These are phyloP conservation scores for Aureobasidium subglaciale DNA, from an alignment of 2,329 filamentous ascomycete genomes.

Conservation along the genomic window DNA sequence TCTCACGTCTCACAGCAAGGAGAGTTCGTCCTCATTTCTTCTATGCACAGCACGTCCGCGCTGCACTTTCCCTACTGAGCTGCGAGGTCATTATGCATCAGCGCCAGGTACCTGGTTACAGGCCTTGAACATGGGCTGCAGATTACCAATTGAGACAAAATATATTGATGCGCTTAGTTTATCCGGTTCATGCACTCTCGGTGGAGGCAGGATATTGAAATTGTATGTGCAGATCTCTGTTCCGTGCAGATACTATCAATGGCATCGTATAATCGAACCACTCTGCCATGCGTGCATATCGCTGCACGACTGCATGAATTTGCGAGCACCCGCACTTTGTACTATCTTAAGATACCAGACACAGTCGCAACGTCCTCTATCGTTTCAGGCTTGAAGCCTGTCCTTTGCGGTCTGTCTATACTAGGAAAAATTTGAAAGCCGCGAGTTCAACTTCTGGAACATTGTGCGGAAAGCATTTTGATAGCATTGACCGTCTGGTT, in stretches of 20 bases:
- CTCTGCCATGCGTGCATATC: background rate
- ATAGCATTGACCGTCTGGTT: background rate
- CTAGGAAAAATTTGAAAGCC: background rate
- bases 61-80: background rate
- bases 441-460: background rate
- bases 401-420: background rate
- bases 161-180: background rate
- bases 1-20: background rate
- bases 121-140: background rate
- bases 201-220: background rate
- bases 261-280: background rate
- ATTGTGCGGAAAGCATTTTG: background rate
- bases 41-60: background rate
- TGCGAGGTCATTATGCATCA: background rate
- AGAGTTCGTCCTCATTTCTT: background rate
- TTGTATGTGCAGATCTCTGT: background rate
- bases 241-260: background rate
- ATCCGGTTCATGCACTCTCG: background rate
- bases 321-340: background rate
- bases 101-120: constrained; percentile 7
- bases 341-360: background rate
- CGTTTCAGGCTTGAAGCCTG: background rate
- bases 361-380: background rate
- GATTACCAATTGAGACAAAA: background rate
- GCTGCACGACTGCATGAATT: background rate